Evolutionary conservation across 768 basidiomycete species (phyloP).

Genomic region (Paxillus involutus): DNA sequence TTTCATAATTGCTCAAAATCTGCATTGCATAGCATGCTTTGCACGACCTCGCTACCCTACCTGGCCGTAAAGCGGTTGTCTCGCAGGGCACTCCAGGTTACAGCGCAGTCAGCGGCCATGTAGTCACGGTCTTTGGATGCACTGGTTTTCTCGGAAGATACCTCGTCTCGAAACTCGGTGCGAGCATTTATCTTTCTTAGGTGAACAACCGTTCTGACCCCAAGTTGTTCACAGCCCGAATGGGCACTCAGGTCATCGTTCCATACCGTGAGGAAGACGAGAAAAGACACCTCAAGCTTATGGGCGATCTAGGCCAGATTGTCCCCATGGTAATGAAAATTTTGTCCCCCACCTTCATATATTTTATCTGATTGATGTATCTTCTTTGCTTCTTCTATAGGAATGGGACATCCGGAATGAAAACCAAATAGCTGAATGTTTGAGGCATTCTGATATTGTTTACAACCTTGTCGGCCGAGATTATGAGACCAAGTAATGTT

Average conservation of each 20-base stretch:
- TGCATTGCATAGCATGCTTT: slow-evolving; percentile 56
- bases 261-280: slow-evolving; percentile 96
- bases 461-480: slow-evolving; percentile 95
- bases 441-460: slow-evolving; percentile 93
- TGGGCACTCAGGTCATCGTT: slow-evolving; percentile 90
- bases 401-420: slow-evolving; percentile 96
- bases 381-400: slow-evolving; percentile 39
- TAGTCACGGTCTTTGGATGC: slow-evolving; percentile 95
- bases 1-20: slow-evolving; percentile 1
- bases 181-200: slow-evolving; percentile 20
- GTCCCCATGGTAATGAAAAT: slow-evolving; percentile 75
- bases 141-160: slow-evolving; percentile 96
- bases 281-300: slow-evolving; percentile 84
- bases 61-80: slow-evolving; percentile 63
- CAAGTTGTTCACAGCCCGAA: slow-evolving; percentile 60
- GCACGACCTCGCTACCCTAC: slow-evolving; percentile 68
- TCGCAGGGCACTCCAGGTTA: slow-evolving; percentile 80
- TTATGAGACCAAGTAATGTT: slow-evolving; percentile 87
- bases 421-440: slow-evolving; percentile 88
- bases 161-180: slow-evolving; percentile 90
- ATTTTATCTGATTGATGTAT: slow-evolving; percentile 26
- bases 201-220: slow-evolving; percentile 2
- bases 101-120: slow-evolving; percentile 86
- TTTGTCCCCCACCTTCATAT: background rate
- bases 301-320: slow-evolving; percentile 96